Base-by-base conservation (phyloP, 345 rosid genomes). In the Aquilaria malaccensis region DNA sequence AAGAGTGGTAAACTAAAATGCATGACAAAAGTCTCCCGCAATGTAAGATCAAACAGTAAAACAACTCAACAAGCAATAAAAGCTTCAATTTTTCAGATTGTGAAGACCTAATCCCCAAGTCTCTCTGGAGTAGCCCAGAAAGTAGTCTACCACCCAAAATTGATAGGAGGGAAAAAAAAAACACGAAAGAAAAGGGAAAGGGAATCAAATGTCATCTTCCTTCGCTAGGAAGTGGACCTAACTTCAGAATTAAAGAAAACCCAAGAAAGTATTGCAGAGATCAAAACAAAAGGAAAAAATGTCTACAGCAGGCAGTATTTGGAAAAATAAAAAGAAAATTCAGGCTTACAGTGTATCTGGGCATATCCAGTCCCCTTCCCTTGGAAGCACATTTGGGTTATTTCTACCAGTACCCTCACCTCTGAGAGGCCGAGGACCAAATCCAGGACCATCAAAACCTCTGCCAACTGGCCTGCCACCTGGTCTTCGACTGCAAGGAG, bases 331-430 rank as follows among this genome's bases (percentile, higher is more conserved):
- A 49, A 57, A 57, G 37, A 57, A 48, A 58, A 64, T 59, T 49
- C 13, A 33, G 43, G 77, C 97, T 84, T 80, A 87, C 91, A 37
- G 30, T 51, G 85, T 80, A 77, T 87, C 85, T 2, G 74, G 61
- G 72, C 97, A 93, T 60, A 74, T 65, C 98, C 97, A 89, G 67
- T 93, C 97, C 55, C 97, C 98, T 64, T 89, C 96, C 78, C 97
- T 87, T 49, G 98, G 97, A 29, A 85, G 86, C 53, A 93, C 86
- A 56, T 87, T 93, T 51, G 94, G 79, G 55, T 77, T 79, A 64
- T 81, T 87, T 79, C 87, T 74, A 62, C 61, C 58, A 65, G 72
- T 10, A 13, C 71, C 75, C 41, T 85, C 89, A 45, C 80, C 84
- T 74, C 74, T 77, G 29, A 77, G 59, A 50, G 81, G 75, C 50